Evolutionary conservation across 1,284 basidiomycete genomes (phyloP), one percentile per base, ranked within the genome.

Genomic region (Apiotrichum gracile): DNA sequence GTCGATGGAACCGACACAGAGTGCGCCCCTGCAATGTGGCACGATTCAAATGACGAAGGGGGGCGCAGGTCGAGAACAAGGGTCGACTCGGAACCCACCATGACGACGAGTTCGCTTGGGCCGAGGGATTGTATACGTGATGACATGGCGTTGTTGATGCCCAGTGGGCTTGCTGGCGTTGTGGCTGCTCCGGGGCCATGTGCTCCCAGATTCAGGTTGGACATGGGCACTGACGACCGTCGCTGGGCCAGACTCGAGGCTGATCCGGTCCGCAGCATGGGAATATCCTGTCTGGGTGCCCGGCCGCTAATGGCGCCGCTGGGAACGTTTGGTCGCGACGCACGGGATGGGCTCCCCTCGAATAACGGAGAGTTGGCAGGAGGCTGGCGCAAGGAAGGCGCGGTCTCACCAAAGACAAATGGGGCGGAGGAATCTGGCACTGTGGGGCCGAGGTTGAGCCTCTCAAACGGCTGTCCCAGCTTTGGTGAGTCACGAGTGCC

Each of bases 1-100:
- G 93, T 97, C 5, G 91, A 92, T 0, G 93, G 93, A 5, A 96
- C 88, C 43, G 89, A 90, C 53, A 97, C 82, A 39, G 90, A 91
- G 58, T 96, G 79, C n/a, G 92, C 86, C 39, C 77, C 66, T 27
- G 80, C 80, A 27, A 93, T 62, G 47, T 90, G 85, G 13, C 84
- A 84, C 16, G 79, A 69, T 1, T 81, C 74, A 68, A 83, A 86
- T 7, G 85, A 81, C 13, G 85, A 85, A 69, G 89, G 87, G 1
- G 91, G 85, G 0, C 93, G 84, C 52, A 97, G 86, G 75, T 97
- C 93, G 74, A 97, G 79, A 57, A 96, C 68, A 58, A 88, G 80
- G 14, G 65, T 67, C 6, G 63, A 57, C 4, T 59, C 45, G 7
- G 49, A 34, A 17, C 55, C 24, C 12, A 69, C 22, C 3, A 71